phyloP scores from a whole-genome alignment of 192 early-diverging fungal species.

The Entrophospora sp. region DNA sequence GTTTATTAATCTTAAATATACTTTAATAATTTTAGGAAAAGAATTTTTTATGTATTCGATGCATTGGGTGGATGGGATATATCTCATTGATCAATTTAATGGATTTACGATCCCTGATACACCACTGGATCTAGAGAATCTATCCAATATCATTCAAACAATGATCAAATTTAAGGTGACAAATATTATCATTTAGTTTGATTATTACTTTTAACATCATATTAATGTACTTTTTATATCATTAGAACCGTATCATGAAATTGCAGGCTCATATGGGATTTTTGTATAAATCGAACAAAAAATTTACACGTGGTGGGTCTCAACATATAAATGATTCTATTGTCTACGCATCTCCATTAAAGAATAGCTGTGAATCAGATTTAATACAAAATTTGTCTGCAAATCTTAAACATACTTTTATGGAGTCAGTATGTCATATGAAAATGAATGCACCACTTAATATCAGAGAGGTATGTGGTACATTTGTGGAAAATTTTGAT shows the following conservation, averaged over 20 bases:
- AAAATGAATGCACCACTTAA: no score
- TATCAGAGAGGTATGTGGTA: no score
- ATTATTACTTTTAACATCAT: neutral
- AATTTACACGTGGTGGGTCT: conserved; percentile 3
- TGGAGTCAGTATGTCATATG: no score
- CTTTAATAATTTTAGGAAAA: conserved; percentile 17
- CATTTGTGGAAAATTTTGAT: no score
- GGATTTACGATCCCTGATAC: conserved; percentile 19
- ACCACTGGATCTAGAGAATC: conserved; percentile 13
- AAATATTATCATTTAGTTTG: conserved; percentile 7
- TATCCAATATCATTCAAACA: conserved; percentile 7
- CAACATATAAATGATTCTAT: conserved; percentile 2
- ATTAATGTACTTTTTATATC: neutral
- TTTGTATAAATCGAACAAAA: conserved; percentile 1
- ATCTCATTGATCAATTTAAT: conserved; percentile 12
- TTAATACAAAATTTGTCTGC: no score
- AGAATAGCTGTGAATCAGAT: no score
- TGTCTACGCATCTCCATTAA: neutral
- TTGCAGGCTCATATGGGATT: neutral
- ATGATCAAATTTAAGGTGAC: conserved; percentile 13
- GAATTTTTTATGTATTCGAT: conserved; percentile 18
- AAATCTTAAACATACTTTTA: no score
- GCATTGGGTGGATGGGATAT: conserved; percentile 17
- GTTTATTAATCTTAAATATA: conserved; percentile 16
- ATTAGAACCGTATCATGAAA: conserved; percentile 2